Conservation (phyloP, 2,329 filamentous ascomycete species). For the Neocatenulostroma microsporum region DNA sequence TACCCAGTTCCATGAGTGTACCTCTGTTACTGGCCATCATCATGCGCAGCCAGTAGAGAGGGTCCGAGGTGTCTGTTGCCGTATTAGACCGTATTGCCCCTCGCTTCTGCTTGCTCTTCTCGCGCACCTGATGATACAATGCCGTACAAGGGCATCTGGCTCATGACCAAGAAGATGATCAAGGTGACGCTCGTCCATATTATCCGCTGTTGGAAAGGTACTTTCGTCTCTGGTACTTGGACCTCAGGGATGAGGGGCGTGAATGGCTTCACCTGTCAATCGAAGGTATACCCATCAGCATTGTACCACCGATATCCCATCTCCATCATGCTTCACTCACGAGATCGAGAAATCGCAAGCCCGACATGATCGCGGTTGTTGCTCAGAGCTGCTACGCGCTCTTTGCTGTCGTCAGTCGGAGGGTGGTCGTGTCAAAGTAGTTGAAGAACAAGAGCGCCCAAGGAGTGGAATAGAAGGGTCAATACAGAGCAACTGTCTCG, state of each 20-base stretch:
- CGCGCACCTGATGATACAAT: slow-evolving; percentile 75
- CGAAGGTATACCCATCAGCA: too few relatives aligned
- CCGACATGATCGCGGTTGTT: slow-evolving; percentile 5
- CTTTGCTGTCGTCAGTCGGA: background rate
- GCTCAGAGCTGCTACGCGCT: too few relatives aligned
- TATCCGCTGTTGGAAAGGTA: slow-evolving; percentile 83
- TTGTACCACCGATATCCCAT: background rate
- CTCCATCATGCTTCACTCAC: slow-evolving; percentile 57
- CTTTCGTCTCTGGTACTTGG: slow-evolving; percentile 95
- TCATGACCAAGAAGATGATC: slow-evolving; percentile 99
- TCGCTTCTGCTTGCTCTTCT: slow-evolving; percentile 26
- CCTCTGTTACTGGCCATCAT: slow-evolving; percentile 92
- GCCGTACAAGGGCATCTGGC: slow-evolving; percentile 95
- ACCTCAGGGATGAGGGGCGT: slow-evolving; percentile 99
- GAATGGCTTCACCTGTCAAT: too few relatives aligned
- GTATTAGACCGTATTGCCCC: slow-evolving; percentile 35
- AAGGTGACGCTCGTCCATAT: slow-evolving; percentile 60
- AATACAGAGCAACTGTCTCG: too few relatives aligned
- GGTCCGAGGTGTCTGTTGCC: slow-evolving; percentile 67
- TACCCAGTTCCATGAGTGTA: slow-evolving; percentile 37
- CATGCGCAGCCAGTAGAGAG: slow-evolving; percentile 99
- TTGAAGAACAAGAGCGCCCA: too few relatives aligned
- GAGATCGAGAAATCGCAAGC: slow-evolving; percentile 91
- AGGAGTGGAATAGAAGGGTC: too few relatives aligned
- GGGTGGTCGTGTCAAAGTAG: too few relatives aligned